Percentiles rank a stretch among this genome's conserved stretches.
Conservation (phyloP, 441 rosid species). For the Gossypium armourianum region DNA sequence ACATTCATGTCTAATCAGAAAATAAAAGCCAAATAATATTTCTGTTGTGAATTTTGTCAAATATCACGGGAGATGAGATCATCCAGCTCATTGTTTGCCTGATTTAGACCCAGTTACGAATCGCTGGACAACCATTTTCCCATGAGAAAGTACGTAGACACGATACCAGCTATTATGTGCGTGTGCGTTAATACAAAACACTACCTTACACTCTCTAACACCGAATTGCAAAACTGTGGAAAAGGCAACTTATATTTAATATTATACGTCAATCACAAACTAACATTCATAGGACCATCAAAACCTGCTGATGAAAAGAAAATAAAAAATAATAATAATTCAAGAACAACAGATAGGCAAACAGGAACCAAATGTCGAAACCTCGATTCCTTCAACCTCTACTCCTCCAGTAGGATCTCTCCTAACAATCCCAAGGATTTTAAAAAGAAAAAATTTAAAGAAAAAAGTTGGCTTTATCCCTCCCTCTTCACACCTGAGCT, state of each 20-base stretch:
- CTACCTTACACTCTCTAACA: neutral
- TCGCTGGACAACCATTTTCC: no score
- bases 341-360: neutral
- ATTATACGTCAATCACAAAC: neutral
- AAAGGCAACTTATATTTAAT: neutral
- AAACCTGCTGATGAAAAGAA: neutral
- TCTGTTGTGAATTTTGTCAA: neutral
- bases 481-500: constrained; percentile 34
- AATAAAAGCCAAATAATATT: neutral
- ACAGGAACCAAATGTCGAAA: neutral
- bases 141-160: no score
- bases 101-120: no score
- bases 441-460: neutral
- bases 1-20: neutral
- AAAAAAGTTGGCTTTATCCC: neutral
- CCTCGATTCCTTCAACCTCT: neutral
- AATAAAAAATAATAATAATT: constrained; percentile 7
- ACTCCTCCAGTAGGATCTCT: neutral
- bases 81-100: neutral
- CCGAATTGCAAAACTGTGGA: constrained; percentile 8
- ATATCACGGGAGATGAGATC: neutral
- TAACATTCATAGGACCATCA: neutral
- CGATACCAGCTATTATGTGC: no score
- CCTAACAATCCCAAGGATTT: neutral
- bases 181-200: no score